Evolutionary conservation across 768 basidiomycete species (phyloP).

Genomic region (Suillus subluteus): DNA sequence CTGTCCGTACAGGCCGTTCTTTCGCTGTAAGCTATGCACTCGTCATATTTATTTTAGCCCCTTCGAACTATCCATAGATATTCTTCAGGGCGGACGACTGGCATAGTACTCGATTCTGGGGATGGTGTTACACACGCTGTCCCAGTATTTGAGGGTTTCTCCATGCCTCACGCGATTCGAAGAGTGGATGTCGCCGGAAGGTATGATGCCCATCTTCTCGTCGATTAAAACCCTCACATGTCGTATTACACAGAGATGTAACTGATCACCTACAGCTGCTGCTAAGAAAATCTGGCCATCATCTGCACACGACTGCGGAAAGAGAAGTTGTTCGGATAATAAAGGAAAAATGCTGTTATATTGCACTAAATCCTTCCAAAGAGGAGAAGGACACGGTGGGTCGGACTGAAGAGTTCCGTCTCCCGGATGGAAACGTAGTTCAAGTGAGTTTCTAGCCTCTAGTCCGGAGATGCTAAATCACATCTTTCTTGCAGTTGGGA

Average conservation of each 20-base stretch:
- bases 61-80: constrained; percentile 59
- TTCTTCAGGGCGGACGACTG: constrained; percentile 96
- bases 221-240: constrained; percentile 7
- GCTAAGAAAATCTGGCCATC: constrained; percentile 91
- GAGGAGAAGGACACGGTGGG: constrained; percentile 91
- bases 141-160: constrained; percentile 98
- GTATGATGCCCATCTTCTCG: constrained; percentile 42
- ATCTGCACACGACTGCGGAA: constrained; percentile 96
- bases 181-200: constrained; percentile 96
- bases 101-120: constrained; percentile 98
- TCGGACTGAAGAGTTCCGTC: constrained; percentile 82
- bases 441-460: constrained; percentile 56
- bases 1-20: constrained; percentile 97
- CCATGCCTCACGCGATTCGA: constrained; percentile 97
- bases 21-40: constrained; percentile 71
- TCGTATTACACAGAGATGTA: constrained; percentile 68
- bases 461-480: constrained; percentile 19
- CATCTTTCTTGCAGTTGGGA: constrained; percentile 65
- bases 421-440: constrained; percentile 94
- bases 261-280: constrained; percentile 95
- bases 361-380: constrained; percentile 89
- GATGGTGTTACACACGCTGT: constrained; percentile 99
- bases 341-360: constrained; percentile 98
- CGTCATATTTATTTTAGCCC: constrained; percentile 15
- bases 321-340: constrained; percentile 95